Base-by-base conservation (phyloP, 2,329 filamentous ascomycete species). In the Phaeophleospora eucalypticola region DNA sequence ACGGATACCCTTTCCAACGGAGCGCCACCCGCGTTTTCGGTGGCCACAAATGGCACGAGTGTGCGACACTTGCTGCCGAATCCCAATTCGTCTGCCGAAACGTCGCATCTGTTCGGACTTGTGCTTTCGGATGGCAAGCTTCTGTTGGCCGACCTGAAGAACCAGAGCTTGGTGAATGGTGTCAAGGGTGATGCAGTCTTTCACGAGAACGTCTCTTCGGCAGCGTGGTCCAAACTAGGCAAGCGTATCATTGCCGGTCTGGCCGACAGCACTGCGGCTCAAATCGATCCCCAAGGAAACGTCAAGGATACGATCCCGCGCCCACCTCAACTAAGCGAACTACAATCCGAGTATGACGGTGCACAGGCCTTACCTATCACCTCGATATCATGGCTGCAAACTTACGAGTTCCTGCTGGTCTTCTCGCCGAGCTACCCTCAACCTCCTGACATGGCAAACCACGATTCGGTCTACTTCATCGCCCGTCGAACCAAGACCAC, bases 171-270 rank as follows among this genome's bases (percentile, higher is more conserved):
- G 36, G 64, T 78, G 7, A 70, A 72, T 27, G 79, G 80, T 1
- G 59, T 75, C 16, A 81, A 81, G 54, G 87, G 87, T 0, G 57
- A 52, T 27, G 77, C 73, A 60, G 71, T 83, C 1, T 73, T 95
- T 53, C 87, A 84, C 60, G 74, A 79, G 20, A 83, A 86, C 39
- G 90, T 95, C 20, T 89, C 84, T 63, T 93, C 86, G 60, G 79
- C 88, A 4, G 84, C 87, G 46, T 98, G 94, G 93, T 98, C 93
- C 66, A 85, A 82, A 51, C 88, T 84, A 64, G 93, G 93, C 38
- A 98, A 95, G 66, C 91, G 97, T 65, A 74, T 98, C 36, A 84
- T 95, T 36, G 90, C 88, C 56, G 93, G 94, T 14, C 74, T 93
- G 58, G 82, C 77, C 4, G 82, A 96, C 68, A 93, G 93, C 48